Evolutionary conservation across 2,329 filamentous ascomycete genomes (phyloP).

Genomic region (Leptographium procerum): DNA sequence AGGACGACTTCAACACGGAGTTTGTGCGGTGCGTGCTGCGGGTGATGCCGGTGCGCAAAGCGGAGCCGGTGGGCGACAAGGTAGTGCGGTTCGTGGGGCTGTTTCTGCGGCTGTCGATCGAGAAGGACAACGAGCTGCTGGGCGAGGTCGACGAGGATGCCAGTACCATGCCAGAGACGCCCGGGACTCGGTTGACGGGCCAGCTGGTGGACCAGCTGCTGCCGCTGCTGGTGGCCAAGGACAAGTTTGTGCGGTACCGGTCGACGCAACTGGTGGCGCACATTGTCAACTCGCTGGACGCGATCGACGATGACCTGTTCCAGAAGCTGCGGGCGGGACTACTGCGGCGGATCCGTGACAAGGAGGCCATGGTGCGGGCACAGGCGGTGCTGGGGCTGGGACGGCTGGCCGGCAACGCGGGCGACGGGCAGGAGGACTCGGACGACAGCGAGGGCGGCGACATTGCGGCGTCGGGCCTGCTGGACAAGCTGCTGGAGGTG

Average conservation of each 20-base stretch:
- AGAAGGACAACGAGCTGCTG: conserved; percentile 59
- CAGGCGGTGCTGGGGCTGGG: conserved; percentile 89
- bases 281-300: conserved; percentile 83
- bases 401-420: conserved; percentile 66
- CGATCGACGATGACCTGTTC: conserved; percentile 86
- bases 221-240: conserved; percentile 71
- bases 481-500: conserved; percentile 76
- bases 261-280: conserved; percentile 84
- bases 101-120: conserved; percentile 64
- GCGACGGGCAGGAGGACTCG: conserved; percentile 57
- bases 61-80: conserved; percentile 77
- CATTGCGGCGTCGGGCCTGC: conserved; percentile 51
- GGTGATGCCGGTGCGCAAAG: conserved; percentile 81
- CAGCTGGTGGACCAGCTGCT: conserved; percentile 63
- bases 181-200: conserved; percentile 66
- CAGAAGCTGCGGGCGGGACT: conserved; percentile 68
- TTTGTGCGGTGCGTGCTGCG: conserved; percentile 72
- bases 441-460: conserved; percentile 58
- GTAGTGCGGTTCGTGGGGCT: conserved; percentile 77
- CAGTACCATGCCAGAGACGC: conserved; percentile 67
- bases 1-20: conserved; percentile 79
- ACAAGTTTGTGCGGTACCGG: conserved; percentile 84
- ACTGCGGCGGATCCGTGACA: conserved; percentile 79
- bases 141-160: conserved; percentile 56
- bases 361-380: conserved; percentile 82